Evolutionary conservation across 1,139 yeast genomes (phyloP), one percentile per base, ranked within the genome.

Genomic region (Suhomyces anneliseae): DNA sequence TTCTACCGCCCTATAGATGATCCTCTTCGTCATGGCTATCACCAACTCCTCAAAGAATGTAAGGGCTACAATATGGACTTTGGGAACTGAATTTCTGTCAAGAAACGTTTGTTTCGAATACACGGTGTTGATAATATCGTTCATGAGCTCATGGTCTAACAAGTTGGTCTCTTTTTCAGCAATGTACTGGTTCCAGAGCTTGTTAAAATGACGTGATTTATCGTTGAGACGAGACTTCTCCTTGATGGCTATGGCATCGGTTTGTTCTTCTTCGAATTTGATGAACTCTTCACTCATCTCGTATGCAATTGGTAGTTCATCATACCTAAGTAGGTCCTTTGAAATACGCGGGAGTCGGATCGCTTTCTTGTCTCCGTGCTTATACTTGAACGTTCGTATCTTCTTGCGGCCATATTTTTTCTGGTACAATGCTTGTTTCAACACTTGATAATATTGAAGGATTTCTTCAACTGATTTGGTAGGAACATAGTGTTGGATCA

Each of bases 251-350:
- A 71, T 56, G 39, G 60, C 54, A 2, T 50, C 54, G 24, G 74
- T 68, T 51, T 78, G 82, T 7, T 60, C 58, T 38, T 78, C 78
- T 57, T 83, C 88, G 60, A 77, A 64, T 10, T 61, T 59, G 2
- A 78, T 59, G 61, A 77, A 81, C 19, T 65, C 64, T 15, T 69
- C 70, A 49, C 78, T 72, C 76, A 82, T 74, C 58, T 83, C 89
- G 51, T 66, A 65, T 1, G 84, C 79, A 2, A 70, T 66, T 1
- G 87, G 87, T 27, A 82, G 60, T 4, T 79, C 79, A 26, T 61
- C 60, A 58, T 73, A 70, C 8, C 61, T 58, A 11, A 74, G 56
- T 38, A 69, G 54, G 8, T 53, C 50, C 26, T 51, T 49, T 8
- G 46, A 41, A 10, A 40, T 19, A 10, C 34, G 26, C 3, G 54